Evolutionary conservation across 2,329 filamentous ascomycete genomes (phyloP).

Genomic region (Verticillium albo-atrum): DNA sequence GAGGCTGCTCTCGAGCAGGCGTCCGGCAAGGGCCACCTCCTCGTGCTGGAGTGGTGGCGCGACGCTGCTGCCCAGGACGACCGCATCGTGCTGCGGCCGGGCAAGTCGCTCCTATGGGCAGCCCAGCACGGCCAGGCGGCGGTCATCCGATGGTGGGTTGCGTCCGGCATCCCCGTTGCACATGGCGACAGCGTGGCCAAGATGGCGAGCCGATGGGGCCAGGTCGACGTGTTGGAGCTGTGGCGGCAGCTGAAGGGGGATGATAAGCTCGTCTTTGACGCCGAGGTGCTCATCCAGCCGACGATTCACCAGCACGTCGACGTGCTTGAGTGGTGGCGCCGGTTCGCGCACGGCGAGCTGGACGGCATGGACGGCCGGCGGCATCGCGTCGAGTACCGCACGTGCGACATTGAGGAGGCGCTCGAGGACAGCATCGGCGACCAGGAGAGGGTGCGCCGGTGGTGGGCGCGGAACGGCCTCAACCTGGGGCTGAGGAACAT

Average conservation of each 20-base stretch:
- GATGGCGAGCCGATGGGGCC: slow-evolving; percentile 78
- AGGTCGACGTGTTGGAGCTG: slow-evolving; percentile 76
- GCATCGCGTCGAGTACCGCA: slow-evolving; percentile 84
- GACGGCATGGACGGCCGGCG: slow-evolving; percentile 48
- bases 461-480: slow-evolving; percentile 84
- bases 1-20: slow-evolving; percentile 85
- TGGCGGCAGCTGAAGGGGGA: slow-evolving; percentile 72
- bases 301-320: slow-evolving; percentile 82
- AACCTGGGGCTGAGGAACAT: slow-evolving; percentile 78
- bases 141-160: slow-evolving; percentile 84
- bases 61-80: slow-evolving; percentile 59
- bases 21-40: slow-evolving; percentile 76
- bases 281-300: slow-evolving; percentile 77
- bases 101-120: slow-evolving; percentile 78
- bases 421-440: slow-evolving; percentile 80
- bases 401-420: slow-evolving; percentile 92
- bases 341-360: slow-evolving; percentile 54
- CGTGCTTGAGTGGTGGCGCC: slow-evolving; percentile 91
- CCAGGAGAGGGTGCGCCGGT: slow-evolving; percentile 68
- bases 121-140: slow-evolving; percentile 76
- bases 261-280: slow-evolving; percentile 66
- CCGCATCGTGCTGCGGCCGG: slow-evolving; percentile 64
- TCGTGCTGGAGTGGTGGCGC: slow-evolving; percentile 92
- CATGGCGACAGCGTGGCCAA: slow-evolving; percentile 81
- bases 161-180: slow-evolving; percentile 71